phyloP scores from a whole-genome alignment of 306 rosid species.

The Crataegus laevigata region DNA sequence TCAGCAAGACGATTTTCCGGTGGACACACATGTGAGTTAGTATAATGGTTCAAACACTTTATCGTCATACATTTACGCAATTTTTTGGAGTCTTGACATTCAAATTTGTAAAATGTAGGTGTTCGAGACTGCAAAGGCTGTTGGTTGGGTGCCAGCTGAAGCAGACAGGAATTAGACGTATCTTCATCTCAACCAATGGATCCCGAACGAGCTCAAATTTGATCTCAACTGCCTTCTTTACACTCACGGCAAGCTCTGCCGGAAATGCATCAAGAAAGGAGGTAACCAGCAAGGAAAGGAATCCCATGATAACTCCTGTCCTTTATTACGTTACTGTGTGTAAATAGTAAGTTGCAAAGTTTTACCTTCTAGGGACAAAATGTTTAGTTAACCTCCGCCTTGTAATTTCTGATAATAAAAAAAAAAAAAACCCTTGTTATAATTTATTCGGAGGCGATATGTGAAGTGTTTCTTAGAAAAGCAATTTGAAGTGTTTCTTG shows the following conservation, averaged over 20 bases:
- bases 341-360: background rate
- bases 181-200: conserved; percentile 77
- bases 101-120: conserved; percentile 36
- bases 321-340: conserved; percentile 37
- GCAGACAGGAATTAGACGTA: conserved; percentile 81
- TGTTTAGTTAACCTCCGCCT: background rate
- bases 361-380: background rate
- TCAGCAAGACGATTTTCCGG: conserved; percentile 91
- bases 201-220: conserved; percentile 76
- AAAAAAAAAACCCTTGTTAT: background rate
- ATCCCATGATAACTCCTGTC: conserved; percentile 39
- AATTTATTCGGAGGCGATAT: background rate
- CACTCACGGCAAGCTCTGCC: conserved; percentile 84
- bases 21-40: conserved; percentile 83
- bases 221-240: conserved; percentile 81
- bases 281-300: conserved; percentile 33
- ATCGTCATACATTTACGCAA: background rate
- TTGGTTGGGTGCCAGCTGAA: conserved; percentile 72
- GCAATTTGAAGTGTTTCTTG: too few relatives aligned
- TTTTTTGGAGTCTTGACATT: background rate
- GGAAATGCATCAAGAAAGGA: conserved; percentile 51
- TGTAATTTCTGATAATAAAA: too few relatives aligned
- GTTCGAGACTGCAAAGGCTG: conserved; percentile 73
- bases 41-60: conserved; percentile 3
- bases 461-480: too few relatives aligned